phyloP scores from a whole-genome alignment of 148 eudicot genomes.

The Fallopia convolvulus region DNA sequence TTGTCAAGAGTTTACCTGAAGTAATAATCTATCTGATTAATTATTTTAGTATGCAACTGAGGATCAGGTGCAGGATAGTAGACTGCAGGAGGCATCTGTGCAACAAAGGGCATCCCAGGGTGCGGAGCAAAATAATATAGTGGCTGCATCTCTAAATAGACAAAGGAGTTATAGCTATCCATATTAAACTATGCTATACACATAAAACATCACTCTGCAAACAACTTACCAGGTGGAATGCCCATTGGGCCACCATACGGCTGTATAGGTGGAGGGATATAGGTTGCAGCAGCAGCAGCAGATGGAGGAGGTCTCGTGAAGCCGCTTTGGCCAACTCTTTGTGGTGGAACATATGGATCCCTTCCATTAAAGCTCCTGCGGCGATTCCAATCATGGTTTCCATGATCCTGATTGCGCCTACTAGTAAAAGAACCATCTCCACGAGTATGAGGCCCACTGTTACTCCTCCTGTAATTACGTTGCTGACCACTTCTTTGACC shows the following conservation, averaged over 20 bases:
- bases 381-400: constrained; percentile 64
- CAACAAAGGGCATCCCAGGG: constrained; percentile 37
- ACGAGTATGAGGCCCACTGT: constrained; percentile 52
- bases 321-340: constrained; percentile 40
- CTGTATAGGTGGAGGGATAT: constrained; percentile 36
- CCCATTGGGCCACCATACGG: constrained; percentile 42
- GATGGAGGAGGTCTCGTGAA: constrained; percentile 35
- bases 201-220: not conserved
- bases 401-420: constrained; percentile 66
- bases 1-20: constrained; percentile 49
- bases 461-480: constrained; percentile 45
- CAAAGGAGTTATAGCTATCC: not conserved
- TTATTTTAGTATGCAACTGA: constrained; percentile 40
- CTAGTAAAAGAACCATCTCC: constrained; percentile 58
- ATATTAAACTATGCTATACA: not conserved
- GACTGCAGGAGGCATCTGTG: constrained; percentile 29
- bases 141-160: constrained; percentile 41
- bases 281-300: constrained; percentile 27
- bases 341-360: constrained; percentile 49
- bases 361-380: constrained; percentile 47
- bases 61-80: constrained; percentile 39
- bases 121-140: constrained; percentile 29
- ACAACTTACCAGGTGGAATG: constrained; percentile 48
- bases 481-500: constrained; percentile 43
- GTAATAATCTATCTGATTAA: constrained; percentile 74